Evolutionary conservation across 352 stramenopile species (phyloP).

Genomic region (Thalassiosira livingstoniorum): DNA sequence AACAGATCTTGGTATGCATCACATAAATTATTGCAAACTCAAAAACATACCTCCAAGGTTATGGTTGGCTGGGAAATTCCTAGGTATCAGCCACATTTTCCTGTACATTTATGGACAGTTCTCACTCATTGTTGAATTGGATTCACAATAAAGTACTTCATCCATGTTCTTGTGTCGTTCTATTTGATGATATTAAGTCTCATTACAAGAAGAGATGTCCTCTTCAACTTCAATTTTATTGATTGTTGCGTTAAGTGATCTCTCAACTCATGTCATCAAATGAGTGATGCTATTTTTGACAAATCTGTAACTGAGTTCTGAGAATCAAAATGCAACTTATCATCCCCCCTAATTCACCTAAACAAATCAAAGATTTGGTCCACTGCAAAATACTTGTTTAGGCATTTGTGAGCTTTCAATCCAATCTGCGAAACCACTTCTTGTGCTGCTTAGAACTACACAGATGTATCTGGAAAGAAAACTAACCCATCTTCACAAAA

Average conservation of each 20-base stretch:
- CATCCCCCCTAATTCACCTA: neutral
- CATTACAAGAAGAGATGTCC: neutral
- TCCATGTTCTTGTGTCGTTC: neutral
- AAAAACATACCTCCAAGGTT: neutral
- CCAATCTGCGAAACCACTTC: neutral
- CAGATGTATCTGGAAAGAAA: neutral
- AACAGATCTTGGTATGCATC: neutral
- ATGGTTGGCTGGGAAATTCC: conserved; percentile 7
- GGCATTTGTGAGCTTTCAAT: neutral
- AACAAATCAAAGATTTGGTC: conserved; percentile 2
- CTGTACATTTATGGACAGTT: neutral
- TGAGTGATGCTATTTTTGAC: too few relatives aligned
- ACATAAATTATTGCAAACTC: conserved; percentile 1
- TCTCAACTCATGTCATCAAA: neutral
- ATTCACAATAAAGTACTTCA: neutral
- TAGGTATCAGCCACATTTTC: conserved; percentile 8
- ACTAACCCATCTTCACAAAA: neutral
- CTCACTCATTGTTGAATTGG: neutral
- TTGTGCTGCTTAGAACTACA: neutral
- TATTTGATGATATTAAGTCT: neutral
- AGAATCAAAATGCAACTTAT: neutral
- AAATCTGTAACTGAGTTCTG: neutral
- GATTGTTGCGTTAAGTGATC: neutral
- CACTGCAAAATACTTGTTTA: neutral
- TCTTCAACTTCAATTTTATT: neutral